Evolutionary conservation across 495 filamentous ascomycete genomes (phyloP), one percentile per base, ranked within the genome.

Genomic region (Talaromyces thailandensis): DNA sequence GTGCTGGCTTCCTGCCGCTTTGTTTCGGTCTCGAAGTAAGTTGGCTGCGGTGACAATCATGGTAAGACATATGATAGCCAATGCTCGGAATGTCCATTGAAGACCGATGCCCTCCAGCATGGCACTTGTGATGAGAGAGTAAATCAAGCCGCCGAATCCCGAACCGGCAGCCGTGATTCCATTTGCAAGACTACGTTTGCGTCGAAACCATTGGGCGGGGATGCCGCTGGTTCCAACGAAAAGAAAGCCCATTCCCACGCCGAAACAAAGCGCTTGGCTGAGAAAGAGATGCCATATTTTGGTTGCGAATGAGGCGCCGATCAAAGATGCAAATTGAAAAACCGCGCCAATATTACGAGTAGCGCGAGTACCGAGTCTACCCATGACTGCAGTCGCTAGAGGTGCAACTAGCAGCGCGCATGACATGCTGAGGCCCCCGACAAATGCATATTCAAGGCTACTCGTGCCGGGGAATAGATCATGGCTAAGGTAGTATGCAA

Each of bases 171-270:
- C 76, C 5, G 82, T 76, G n/a, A 90, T 81, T 1, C 87, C 86
- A 64, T 85, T 89, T n/a, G 89, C 88, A 18, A 92, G 76, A 43
- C 82, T 85, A 31, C 88, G 79, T 25, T 77, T 76, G 40, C 78
- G 81, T 18, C 73, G 74, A 73, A 93, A 93, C 90, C 90, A 93
- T 69, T 92, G 87, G 2, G 88, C 81, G 0, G 87, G 76, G 2
- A 91, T 79, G 32, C 81, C 81, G 11, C 65, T 60, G 11, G 80
- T 82, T 16, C 82, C 77, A 12, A 86, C 85, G 71, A 88, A 94
- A 23, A 85, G 77, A 58, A 91, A 84, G 1, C 88, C 89, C 72
- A 92, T 79, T 1, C 87, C 90, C 12, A 83, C 63, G 9, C 90
- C 90, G 59, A 92, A 88, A 62, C 84, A 81, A 1, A 91, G 65